Conservation (phyloP, 768 basidiomycete genomes). For the Infundibulicybe gibba region DNA sequence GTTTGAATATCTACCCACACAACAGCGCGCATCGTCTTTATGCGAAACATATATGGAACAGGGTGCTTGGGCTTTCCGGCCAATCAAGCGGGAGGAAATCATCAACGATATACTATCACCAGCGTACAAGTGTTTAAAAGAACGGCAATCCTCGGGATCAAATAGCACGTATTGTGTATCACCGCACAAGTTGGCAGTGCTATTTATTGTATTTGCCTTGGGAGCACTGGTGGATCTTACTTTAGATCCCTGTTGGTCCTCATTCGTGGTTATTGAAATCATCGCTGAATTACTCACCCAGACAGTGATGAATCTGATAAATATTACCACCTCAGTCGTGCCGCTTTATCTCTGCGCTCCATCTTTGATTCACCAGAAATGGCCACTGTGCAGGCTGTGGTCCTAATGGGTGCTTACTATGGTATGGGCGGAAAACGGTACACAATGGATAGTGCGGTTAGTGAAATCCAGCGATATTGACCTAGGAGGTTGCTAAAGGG, state of each 20-base stretch:
- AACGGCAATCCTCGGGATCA: constrained; percentile 36
- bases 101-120: constrained; percentile 35
- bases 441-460: constrained; percentile 42
- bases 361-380: constrained; percentile 70
- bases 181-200: constrained; percentile 46
- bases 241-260: constrained; percentile 5
- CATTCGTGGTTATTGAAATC: too few species aligned
- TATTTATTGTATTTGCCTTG: constrained; percentile 49
- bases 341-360: constrained; percentile 63
- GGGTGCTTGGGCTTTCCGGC: constrained; percentile 49
- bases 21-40: constrained; percentile 43
- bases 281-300: too few species aligned
- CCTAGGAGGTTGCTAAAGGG: constrained; percentile 3
- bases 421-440: constrained; percentile 58
- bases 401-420: constrained; percentile 66
- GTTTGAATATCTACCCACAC: constrained; percentile 53
- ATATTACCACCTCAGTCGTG: constrained; percentile 66
- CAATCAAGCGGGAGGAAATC: constrained; percentile 42
- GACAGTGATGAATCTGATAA: constrained; percentile 47
- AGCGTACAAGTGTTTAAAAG: constrained; percentile 26
- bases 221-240: constrained; percentile 43
- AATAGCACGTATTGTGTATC: too few species aligned
- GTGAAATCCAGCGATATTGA: neutral
- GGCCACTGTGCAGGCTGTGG: constrained; percentile 67
- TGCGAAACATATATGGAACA: constrained; percentile 42